Evolutionary conservation across 2,329 filamentous ascomycete genomes (phyloP).

Genomic region (Coccinonectria pachysandricola): DNA sequence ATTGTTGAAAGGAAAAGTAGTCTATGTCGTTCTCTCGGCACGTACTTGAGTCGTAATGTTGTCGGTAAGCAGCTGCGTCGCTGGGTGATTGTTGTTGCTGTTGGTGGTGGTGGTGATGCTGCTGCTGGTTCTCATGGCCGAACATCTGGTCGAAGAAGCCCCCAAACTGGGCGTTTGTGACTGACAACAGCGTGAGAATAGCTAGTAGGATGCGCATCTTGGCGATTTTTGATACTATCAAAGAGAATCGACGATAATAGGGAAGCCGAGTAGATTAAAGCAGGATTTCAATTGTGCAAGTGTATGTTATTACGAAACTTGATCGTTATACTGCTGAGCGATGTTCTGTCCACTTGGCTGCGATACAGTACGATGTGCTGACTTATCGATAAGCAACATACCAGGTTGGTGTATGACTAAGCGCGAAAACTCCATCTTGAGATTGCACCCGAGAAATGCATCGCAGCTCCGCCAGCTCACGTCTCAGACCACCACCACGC

Average conservation of each 20-base stretch:
- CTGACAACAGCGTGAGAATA: constrained; percentile 49
- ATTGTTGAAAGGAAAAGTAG: background rate
- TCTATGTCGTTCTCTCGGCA: background rate
- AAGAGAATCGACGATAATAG: too few species aligned
- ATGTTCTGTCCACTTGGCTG: constrained; percentile 16
- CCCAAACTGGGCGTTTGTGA: constrained; percentile 72
- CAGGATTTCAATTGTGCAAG: too few species aligned
- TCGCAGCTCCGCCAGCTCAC: constrained; percentile 11
- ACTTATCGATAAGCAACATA: constrained; percentile 22
- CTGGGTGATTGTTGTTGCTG: constrained; percentile 71
- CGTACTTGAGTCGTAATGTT: constrained; percentile 57
- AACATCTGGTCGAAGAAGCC: constrained; percentile 98
- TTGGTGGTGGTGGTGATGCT: constrained; percentile 38
- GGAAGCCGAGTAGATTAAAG: too few species aligned
- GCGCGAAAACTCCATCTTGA: constrained; percentile 17
- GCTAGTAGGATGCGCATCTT: constrained; percentile 28
- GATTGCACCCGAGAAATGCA: constrained; percentile 7
- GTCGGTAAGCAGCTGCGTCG: constrained; percentile 71
- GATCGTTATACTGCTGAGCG: too few species aligned
- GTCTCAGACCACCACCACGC: constrained; percentile 26
- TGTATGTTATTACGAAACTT: too few species aligned
- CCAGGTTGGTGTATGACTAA: constrained; percentile 14
- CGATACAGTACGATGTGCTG: too few species aligned
- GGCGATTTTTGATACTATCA: too few species aligned
- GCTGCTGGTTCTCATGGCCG: constrained; percentile 34